Percentiles rank a stretch among this genome's conserved stretches.
Evolutionary conservation across 495 filamentous ascomycete species (phyloP).

Genomic region (Paragyromitra xinjiangensis): DNA sequence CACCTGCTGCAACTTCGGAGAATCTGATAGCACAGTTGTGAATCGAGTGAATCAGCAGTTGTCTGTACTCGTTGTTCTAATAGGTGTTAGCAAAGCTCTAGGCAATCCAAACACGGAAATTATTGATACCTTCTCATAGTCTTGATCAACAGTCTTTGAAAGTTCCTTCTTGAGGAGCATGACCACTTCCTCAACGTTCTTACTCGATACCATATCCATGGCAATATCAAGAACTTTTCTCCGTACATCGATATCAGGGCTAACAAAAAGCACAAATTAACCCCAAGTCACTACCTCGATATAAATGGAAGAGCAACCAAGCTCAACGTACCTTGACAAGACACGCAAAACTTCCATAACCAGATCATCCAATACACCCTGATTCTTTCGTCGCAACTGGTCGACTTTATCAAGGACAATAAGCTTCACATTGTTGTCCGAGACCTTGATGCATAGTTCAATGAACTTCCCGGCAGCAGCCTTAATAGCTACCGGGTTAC

Average conservation of each 20-base stretch:
- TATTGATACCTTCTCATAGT: conserved; percentile 84
- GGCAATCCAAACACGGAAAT: not conserved
- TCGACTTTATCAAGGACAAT: conserved; percentile 97
- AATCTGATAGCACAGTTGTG: conserved; percentile 99
- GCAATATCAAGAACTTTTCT: conserved; percentile 90
- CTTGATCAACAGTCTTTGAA: conserved; percentile 95
- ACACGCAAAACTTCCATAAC: conserved; percentile 98
- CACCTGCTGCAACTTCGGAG: conserved; percentile 95
- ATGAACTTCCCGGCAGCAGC: conserved; percentile 96
- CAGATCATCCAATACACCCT: conserved; percentile 91
- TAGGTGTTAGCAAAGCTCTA: conserved; percentile 50
- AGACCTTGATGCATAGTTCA: conserved; percentile 93
- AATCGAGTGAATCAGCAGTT: conserved; percentile 94
- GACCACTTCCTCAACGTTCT: conserved; percentile 98
- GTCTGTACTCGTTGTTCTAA: conserved; percentile 92
- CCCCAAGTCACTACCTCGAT: not conserved
- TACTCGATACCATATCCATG: conserved; percentile 97
- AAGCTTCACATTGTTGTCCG: conserved; percentile 98
- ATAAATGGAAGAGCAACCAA: not conserved
- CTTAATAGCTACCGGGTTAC: conserved; percentile 97
- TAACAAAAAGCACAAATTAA: conserved; percentile 58
- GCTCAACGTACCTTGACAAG: conserved; percentile 66
- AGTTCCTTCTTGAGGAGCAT: conserved; percentile 97
- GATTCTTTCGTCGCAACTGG: conserved; percentile 87
- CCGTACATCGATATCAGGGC: conserved; percentile 95